phyloP scores from a whole-genome alignment of 768 basidiomycete genomes.

The Lactarius deliciosus region DNA sequence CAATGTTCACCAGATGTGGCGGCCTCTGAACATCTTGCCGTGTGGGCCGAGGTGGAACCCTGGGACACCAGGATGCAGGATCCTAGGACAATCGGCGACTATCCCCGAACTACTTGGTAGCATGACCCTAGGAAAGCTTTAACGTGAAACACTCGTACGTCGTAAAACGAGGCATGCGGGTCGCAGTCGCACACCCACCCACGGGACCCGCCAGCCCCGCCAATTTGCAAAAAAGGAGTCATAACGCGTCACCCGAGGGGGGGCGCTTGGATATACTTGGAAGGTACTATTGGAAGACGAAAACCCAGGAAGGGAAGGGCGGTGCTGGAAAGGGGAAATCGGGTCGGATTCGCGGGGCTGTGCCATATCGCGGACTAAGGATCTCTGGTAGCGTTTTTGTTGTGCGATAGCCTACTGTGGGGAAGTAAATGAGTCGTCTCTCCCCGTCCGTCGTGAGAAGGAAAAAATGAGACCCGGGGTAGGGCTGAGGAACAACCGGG shows the following conservation, averaged over 20 bases:
- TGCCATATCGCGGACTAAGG: not conserved
- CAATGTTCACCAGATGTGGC: constrained; percentile 1
- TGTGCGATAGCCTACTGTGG: not conserved
- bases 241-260: constrained; percentile 15
- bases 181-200: not conserved
- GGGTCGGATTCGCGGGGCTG: constrained; percentile 3
- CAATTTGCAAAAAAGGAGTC: constrained; percentile 19
- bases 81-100: constrained; percentile 8
- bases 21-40: not conserved
- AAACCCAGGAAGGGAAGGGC: constrained; percentile 2
- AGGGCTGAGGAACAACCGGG: not conserved
- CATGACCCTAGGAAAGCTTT: not conserved
- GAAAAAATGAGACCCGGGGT: not conserved
- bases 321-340: not conserved
- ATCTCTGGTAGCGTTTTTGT: not conserved
- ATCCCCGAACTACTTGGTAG: not conserved
- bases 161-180: constrained; percentile 7
- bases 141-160: not conserved
- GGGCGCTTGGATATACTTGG: not conserved
- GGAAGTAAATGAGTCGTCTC: not conserved
- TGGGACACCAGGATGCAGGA: not conserved
- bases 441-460: constrained; percentile 1
- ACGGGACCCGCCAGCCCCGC: not conserved
- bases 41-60: constrained; percentile 2
- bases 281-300: not conserved